phyloP scores from a whole-genome alignment of 352 stramenopile species.

The Phytophthora meadii region DNA sequence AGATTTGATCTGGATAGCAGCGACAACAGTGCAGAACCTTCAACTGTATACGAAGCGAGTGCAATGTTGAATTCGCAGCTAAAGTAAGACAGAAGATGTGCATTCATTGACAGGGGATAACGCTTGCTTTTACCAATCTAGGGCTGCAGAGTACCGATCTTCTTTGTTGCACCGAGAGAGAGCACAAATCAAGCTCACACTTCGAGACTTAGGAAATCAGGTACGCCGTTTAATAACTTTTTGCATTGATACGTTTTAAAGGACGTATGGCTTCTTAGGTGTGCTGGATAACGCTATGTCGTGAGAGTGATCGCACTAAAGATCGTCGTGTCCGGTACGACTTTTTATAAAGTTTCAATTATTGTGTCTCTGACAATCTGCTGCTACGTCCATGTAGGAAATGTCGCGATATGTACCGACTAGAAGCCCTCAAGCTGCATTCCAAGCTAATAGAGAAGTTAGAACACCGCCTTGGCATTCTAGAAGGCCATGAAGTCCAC shows the following conservation, averaged over 20 bases:
- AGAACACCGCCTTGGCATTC: constrained; percentile 4
- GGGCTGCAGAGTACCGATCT: constrained; percentile 1
- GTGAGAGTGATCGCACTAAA: constrained; percentile 20
- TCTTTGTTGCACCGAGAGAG: constrained; percentile 23
- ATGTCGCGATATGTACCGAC: constrained; percentile 32
- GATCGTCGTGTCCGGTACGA: constrained; percentile 36
- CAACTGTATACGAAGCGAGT: constrained; percentile 42
- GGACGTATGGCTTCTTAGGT: constrained; percentile 11
- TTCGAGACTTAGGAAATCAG: constrained; percentile 32
- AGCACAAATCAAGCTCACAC: constrained; percentile 13
- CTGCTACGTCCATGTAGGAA: constrained; percentile 20
- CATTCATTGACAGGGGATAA: not conserved
- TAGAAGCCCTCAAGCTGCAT: constrained; percentile 21
- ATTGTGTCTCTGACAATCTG: not conserved
- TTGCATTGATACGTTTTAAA: not conserved
- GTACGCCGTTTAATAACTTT: constrained; percentile 6
- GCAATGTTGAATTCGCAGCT: constrained; percentile 19
- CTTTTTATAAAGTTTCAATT: not conserved
- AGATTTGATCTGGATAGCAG: not conserved
- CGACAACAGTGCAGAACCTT: not conserved
- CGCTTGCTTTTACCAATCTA: constrained; percentile 1
- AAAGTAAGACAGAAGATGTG: constrained; percentile 26
- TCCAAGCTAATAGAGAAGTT: constrained; percentile 16
- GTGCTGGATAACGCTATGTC: constrained; percentile 31
- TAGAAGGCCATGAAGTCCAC: constrained; percentile 9